Conservation (phyloP, 371 early-diverging fungal genomes). For the Circinella umbellata region DNA sequence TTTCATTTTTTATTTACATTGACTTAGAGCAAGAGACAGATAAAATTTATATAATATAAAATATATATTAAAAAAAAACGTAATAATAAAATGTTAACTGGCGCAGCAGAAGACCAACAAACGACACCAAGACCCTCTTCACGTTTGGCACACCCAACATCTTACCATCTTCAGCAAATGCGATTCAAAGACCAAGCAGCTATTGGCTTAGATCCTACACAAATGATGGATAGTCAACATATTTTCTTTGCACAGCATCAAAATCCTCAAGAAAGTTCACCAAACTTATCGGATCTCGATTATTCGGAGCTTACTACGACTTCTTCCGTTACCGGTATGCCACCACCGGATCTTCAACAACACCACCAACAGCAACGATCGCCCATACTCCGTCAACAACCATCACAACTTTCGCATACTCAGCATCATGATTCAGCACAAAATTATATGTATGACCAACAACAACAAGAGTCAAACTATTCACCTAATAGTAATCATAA, state of each 20-base stretch:
- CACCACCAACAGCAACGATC: slow-evolving; percentile 1
- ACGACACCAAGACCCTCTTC: slow-evolving; percentile 17
- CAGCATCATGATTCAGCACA: slow-evolving; percentile 1
- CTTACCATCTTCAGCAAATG: slow-evolving; percentile 32
- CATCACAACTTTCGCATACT: slow-evolving; percentile 4
- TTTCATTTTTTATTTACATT: slow-evolving; percentile 6
- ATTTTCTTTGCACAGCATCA: slow-evolving; percentile 26
- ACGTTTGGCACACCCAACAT: slow-evolving; percentile 24
- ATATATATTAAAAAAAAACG: not conserved
- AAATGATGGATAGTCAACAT: slow-evolving; percentile 22
- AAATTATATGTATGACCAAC: slow-evolving; percentile 9
- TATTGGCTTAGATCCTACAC: slow-evolving; percentile 18
- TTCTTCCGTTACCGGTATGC: slow-evolving; percentile 12
- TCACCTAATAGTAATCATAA: not conserved
- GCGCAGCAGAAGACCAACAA: slow-evolving; percentile 1
- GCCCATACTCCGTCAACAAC: slow-evolving; percentile 10
- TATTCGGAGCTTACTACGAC: slow-evolving; percentile 13
- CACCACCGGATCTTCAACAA: slow-evolving; percentile 8
- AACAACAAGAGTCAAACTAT: not conserved
- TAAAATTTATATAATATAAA: too few relatives aligned
- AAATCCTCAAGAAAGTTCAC: slow-evolving; percentile 23
- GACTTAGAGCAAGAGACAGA: too few relatives aligned
- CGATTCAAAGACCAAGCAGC: slow-evolving; percentile 18
- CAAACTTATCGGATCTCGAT: slow-evolving; percentile 26
- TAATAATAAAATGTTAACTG: slow-evolving; percentile 5